These are phyloP conservation scores for Leccinum ochraceum DNA, from an alignment of 768 basidiomycete species.

Conservation along the genomic window DNA sequence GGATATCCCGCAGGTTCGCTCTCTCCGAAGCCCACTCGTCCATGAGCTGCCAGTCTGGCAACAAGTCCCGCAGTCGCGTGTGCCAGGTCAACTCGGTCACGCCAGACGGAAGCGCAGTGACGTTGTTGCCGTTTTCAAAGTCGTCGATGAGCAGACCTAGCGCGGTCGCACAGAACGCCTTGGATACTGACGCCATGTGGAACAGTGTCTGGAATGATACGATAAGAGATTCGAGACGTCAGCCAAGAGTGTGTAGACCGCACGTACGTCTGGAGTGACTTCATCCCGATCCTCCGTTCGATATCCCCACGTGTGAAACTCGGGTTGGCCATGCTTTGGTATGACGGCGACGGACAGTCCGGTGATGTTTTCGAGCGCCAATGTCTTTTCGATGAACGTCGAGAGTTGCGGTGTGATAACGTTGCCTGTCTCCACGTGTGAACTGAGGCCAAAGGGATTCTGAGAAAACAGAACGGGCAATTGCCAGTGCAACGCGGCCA, in stretches of 20 bases:
- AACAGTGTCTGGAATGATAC: slow-evolving; percentile 35
- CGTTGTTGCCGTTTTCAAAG: slow-evolving; percentile 37
- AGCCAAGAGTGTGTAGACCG: background rate
- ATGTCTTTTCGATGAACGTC: slow-evolving; percentile 18
- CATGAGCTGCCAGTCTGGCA: slow-evolving; percentile 44
- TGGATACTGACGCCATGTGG: slow-evolving; percentile 38
- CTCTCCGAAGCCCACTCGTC: slow-evolving; percentile 41
- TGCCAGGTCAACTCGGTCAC: slow-evolving; percentile 37
- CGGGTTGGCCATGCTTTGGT: slow-evolving; percentile 24
- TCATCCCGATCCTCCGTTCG: slow-evolving; percentile 36
- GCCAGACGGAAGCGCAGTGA: slow-evolving; percentile 34
- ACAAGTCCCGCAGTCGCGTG: slow-evolving; percentile 34
- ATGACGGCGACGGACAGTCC: slow-evolving; percentile 36
- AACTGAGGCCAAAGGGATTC: background rate
- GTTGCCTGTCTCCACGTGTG: background rate
- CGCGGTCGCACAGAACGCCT: slow-evolving; percentile 41
- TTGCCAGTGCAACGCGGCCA: background rate
- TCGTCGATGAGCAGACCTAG: slow-evolving; percentile 46
- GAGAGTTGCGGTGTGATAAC: slow-evolving; percentile 22
- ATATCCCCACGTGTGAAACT: slow-evolving; percentile 38
- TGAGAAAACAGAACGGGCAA: slow-evolving; percentile 11
- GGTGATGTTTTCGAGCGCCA: slow-evolving; percentile 26
- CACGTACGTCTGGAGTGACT: slow-evolving; percentile 34
- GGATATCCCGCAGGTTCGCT: slow-evolving; percentile 38
- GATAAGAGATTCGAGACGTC: background rate